Conservation (phyloP, 176 grass and related monocot species). For the Panicum miliaceum region DNA sequence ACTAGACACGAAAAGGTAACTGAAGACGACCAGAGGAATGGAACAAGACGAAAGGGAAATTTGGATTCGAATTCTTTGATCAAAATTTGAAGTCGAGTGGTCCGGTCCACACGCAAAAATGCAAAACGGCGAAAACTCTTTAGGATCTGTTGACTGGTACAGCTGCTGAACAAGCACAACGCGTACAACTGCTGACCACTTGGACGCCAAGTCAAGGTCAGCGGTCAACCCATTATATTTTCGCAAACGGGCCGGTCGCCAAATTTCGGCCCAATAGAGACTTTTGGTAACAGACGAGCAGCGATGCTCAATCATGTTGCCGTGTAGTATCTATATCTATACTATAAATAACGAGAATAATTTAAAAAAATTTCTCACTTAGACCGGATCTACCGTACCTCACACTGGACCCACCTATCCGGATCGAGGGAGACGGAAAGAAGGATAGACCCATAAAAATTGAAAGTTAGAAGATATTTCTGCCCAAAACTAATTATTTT, state of each 20-base stretch:
- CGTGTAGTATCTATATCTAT: too few species aligned
- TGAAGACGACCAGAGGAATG: slow-evolving; percentile 1
- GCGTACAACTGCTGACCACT: not conserved
- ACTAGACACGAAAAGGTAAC: not conserved
- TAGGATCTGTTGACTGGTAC: not conserved
- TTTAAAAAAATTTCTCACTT: too few species aligned
- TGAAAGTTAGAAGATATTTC: too few species aligned
- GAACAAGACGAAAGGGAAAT: not conserved
- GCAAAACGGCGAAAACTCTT: not conserved
- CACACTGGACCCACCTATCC: too few species aligned
- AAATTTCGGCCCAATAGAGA: not conserved
- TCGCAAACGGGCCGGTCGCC: not conserved
- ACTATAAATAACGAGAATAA: too few species aligned
- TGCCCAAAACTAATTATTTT: too few species aligned
- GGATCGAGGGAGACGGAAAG: too few species aligned
- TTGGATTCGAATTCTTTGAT: not conserved
- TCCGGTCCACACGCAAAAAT: not conserved
- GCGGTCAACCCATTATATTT: not conserved
- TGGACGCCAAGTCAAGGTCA: not conserved
- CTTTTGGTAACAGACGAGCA: too few species aligned
- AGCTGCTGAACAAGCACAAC: too few species aligned
- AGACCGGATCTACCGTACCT: too few species aligned
- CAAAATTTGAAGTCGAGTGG: not conserved
- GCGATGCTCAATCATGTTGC: too few species aligned
- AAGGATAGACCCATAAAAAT: too few species aligned